These are phyloP conservation scores for Erodium trifolium DNA, from an alignment of 441 rosid genomes.

Conservation along the genomic window DNA sequence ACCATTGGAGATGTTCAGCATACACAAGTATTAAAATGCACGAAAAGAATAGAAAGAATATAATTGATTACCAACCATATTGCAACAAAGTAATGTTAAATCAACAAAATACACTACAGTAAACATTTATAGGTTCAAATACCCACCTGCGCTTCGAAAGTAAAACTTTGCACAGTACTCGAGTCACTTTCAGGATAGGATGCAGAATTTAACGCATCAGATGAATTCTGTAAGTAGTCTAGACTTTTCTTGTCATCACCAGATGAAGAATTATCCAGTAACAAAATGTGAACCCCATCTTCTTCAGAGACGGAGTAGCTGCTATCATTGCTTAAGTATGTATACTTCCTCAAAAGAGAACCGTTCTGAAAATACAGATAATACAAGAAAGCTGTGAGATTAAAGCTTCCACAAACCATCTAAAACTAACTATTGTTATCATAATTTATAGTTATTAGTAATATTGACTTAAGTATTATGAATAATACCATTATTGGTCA, in stretches of 20 bases:
- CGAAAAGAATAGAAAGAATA: background rate
- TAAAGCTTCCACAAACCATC: background rate
- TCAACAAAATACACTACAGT: background rate
- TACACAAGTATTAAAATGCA: background rate
- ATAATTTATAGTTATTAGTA: too few species aligned
- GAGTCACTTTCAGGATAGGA: constrained; percentile 36
- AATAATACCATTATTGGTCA: background rate
- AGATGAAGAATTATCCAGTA: constrained; percentile 45
- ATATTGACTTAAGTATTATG: background rate
- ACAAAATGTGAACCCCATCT: constrained; percentile 78
- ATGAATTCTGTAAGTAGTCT: constrained; percentile 34
- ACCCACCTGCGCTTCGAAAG: constrained; percentile 91
- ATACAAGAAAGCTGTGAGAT: background rate
- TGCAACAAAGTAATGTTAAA: background rate
- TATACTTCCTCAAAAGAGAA: constrained; percentile 72
- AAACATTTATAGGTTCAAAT: background rate
- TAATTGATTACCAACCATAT: background rate
- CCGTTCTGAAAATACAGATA: constrained; percentile 50
- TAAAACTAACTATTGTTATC: background rate
- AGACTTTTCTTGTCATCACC: constrained; percentile 37
- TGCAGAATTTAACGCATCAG: constrained; percentile 34
- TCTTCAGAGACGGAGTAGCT: constrained; percentile 72
- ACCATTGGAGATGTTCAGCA: background rate
- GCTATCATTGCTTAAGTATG: constrained; percentile 88
- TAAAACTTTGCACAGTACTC: constrained; percentile 48